Evolutionary conservation across 108 stramenopile species (phyloP).

Genomic region (Conticribra weissflogii): DNA sequence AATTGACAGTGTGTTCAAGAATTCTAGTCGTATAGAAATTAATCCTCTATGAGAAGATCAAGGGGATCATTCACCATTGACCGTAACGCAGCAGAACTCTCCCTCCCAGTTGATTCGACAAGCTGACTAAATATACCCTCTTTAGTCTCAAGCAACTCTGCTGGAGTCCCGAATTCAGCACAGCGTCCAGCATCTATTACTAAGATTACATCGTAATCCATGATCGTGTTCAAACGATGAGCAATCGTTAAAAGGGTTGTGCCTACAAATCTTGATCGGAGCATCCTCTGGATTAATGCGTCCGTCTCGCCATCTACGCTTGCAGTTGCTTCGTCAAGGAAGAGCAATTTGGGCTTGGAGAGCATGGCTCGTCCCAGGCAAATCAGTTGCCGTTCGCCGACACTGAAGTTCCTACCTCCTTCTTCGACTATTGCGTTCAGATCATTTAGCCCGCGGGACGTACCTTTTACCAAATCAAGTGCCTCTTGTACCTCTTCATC

Average conservation of each 20-base stretch:
- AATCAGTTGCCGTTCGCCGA: constrained; percentile 92
- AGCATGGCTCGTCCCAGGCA: constrained; percentile 89
- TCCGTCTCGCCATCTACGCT: constrained; percentile 76
- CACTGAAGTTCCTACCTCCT: constrained; percentile 87
- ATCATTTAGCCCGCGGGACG: constrained; percentile 19
- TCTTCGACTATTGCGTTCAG: constrained; percentile 71
- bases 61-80: constrained; percentile 42
- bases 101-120: constrained; percentile 74
- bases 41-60: background rate
- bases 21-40: too few species aligned
- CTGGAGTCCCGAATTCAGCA: constrained; percentile 85
- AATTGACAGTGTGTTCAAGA: too few species aligned
- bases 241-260: constrained; percentile 93
- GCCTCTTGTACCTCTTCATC: constrained; percentile 83
- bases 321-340: constrained; percentile 82
- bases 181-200: constrained; percentile 89
- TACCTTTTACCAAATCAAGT: constrained; percentile 54
- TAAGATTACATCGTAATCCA: constrained; percentile 93
- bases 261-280: constrained; percentile 75
- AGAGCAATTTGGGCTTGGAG: constrained; percentile 70
- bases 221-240: constrained; percentile 92
- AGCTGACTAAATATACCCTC: constrained; percentile 74
- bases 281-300: constrained; percentile 85
- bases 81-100: constrained; percentile 65
- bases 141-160: constrained; percentile 62